Evolutionary conservation across 2,329 filamentous ascomycete species (phyloP), one percentile per base, ranked within the genome.

Genomic region (Cordyceps cateniannulata): DNA sequence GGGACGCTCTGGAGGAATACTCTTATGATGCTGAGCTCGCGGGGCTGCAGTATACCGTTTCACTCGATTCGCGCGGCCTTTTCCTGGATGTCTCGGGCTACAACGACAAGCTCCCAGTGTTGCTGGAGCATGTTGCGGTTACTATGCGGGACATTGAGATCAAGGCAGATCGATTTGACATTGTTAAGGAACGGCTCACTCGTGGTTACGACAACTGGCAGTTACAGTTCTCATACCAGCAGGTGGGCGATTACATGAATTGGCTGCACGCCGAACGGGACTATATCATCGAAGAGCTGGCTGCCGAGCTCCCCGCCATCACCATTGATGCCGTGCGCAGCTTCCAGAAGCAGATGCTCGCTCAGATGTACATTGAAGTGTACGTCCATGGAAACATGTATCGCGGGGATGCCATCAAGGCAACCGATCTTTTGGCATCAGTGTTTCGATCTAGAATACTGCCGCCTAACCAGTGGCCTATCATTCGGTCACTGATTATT

Each of bases 21-120:
- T 90, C 93, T 0, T 99, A 99, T 69, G 93, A 97, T 73, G 95
- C 95, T 0, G 93, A 98, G 69, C 83, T 99, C 62, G 91, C 95
- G 8, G 95, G 95, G 0, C 75, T 99, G 49, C 85, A 90, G 63
- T 98, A 98, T 71, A 85, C 83, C 44, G 84, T 98, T n/a, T 80
- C 80, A 4, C 82, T 88, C 27, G 88, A 90, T 68, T 81, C 83
- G 4, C 83, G 86, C 35, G 93, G 93, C 0, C 72, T 98, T 32
- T 87, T 90, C 62, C 77, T 98, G 45, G 86, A 89, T 16, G 84
- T 98, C 3, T 87, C 86, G 29, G 95, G 95, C 0, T 99, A 98
- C 77, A 99, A 97, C 67, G 95, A 99, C 74, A 99, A 99, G 77
- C 85, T 99, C 69, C 81, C 89, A 0, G 91, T 97, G 0, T 81